Evolutionary conservation across 768 basidiomycete species (phyloP), one percentile per base, ranked within the genome.

Genomic region (Rhizopogon salebrosus): DNA sequence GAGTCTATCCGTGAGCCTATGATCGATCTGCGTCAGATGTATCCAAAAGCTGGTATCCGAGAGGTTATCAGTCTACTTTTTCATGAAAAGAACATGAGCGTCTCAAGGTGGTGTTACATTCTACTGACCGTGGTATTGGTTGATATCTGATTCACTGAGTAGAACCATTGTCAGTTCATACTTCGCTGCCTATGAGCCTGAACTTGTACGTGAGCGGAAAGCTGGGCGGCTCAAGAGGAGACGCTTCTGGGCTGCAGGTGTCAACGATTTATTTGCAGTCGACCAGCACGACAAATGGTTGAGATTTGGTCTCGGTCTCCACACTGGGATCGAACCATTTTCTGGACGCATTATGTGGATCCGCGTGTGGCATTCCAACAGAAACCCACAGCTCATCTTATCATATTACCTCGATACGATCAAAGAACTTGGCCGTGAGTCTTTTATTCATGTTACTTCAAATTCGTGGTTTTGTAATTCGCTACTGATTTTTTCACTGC

Each of bases 261-360:
- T 74, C 0, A 75, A 68, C 41, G 71, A 78, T 37, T 22, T 74
- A 0, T 61, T 64, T 55, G 49, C 63, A 4, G 49, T 69, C 18
- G 73, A 79, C 48, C 78, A 79, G 54, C 75, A 79, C 54, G 72
- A 79, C 51, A 79, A 79, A 49, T 77, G 71, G 72, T 59, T 62
- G 31, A 55, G 58, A 6, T 77, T 70, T 58, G 71, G 73, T 0
- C 61, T 78, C 0, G 62, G 54, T 26, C 57, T 74, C 0, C 72
- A 79, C 59, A 53, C 60, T 13, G 61, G 64, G 0, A 41, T 73
- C 10, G 76, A 79, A 41, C 70, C 73, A 1, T 74, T 66, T 27
- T 27, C 63, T 14, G 69, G 72, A 0, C 16, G 26, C 0, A 62
- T 72, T 9, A 31, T 50, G 3, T 79, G 74, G 75, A 24, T 75